These are phyloP conservation scores for Nematocida sp. DNA, from an alignment of 371 early-diverging fungal genomes.

Conservation along the genomic window DNA sequence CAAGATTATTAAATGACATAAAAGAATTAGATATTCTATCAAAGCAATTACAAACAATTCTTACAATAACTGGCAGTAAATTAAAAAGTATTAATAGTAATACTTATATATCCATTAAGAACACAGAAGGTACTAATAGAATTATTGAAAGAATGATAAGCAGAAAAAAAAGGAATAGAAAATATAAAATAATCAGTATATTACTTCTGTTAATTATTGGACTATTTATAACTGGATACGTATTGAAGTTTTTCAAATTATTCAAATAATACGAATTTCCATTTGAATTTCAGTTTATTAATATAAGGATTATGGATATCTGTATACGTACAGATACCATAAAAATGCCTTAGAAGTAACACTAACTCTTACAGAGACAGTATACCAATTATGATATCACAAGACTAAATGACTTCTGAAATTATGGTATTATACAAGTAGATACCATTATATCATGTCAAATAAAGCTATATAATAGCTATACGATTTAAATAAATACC, in stretches of 20 bases:
- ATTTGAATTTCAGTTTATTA: no score
- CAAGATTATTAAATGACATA: conserved; percentile 58
- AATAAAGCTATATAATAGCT: no score
- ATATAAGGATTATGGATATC: no score
- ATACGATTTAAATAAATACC: no score
- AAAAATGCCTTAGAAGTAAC: no score
- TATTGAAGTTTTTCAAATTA: background rate
- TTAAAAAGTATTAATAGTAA: conserved; percentile 57
- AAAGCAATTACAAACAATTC: conserved; percentile 56
- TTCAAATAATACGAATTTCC: background rate
- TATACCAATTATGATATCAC: no score
- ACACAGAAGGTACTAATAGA: conserved; percentile 55
- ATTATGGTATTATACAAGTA: no score
- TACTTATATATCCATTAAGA: conserved; percentile 37
- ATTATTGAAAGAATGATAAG: conserved; percentile 60
- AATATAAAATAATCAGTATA: conserved; percentile 58
- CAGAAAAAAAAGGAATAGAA: conserved; percentile 60
- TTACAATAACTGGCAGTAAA: conserved; percentile 16
- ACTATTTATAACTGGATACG: background rate
- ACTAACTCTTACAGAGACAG: no score
- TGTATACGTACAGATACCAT: no score
- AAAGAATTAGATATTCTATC: conserved; percentile 59
- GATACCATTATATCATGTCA: no score
- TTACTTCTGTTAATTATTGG: conserved; percentile 36
- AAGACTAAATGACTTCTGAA: no score